Conservation (phyloP, 768 basidiomycete genomes). For the Hericium coralloides region DNA sequence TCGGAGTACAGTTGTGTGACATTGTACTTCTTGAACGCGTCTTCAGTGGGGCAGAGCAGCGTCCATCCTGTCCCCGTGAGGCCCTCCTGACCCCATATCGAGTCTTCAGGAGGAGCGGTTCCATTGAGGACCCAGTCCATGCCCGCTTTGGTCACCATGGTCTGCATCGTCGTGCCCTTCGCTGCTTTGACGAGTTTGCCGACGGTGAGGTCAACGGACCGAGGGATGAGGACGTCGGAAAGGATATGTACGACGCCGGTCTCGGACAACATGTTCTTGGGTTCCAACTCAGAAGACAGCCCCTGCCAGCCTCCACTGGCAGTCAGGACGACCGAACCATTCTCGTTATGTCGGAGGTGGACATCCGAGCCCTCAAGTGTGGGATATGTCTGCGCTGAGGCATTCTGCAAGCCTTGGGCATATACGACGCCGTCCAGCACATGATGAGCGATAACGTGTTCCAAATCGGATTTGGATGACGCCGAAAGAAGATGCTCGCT, state of each 20-base stretch:
- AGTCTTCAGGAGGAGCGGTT: constrained; percentile 62
- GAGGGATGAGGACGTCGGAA: constrained; percentile 77
- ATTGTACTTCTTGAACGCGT: constrained; percentile 84
- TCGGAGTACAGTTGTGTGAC: constrained; percentile 64
- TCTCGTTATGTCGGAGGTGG: constrained; percentile 51
- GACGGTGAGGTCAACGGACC: constrained; percentile 75
- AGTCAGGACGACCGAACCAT: constrained; percentile 36
- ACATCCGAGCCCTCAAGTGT: constrained; percentile 85
- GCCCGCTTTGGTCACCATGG: constrained; percentile 73
- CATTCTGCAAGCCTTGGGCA: constrained; percentile 45
- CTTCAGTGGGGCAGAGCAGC: constrained; percentile 83
- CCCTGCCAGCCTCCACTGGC: constrained; percentile 76
- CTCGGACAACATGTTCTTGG: constrained; percentile 66
- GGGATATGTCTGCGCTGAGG: constrained; percentile 62
- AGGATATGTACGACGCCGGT: constrained; percentile 91
- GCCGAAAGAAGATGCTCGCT: constrained; percentile 79
- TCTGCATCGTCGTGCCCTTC: constrained; percentile 82
- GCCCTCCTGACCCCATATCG: constrained; percentile 48
- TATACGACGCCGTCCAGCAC: constrained; percentile 73
- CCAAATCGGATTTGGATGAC: constrained; percentile 71
- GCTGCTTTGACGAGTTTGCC: constrained; percentile 89
- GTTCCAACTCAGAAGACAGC: constrained; percentile 50
- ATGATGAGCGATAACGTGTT: constrained; percentile 84
- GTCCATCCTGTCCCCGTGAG: constrained; percentile 66
- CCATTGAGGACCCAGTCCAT: constrained; percentile 91